Evolutionary conservation across 2,329 filamentous ascomycete species (phyloP).

Genomic region (Ceratocystis diversiconidia): DNA sequence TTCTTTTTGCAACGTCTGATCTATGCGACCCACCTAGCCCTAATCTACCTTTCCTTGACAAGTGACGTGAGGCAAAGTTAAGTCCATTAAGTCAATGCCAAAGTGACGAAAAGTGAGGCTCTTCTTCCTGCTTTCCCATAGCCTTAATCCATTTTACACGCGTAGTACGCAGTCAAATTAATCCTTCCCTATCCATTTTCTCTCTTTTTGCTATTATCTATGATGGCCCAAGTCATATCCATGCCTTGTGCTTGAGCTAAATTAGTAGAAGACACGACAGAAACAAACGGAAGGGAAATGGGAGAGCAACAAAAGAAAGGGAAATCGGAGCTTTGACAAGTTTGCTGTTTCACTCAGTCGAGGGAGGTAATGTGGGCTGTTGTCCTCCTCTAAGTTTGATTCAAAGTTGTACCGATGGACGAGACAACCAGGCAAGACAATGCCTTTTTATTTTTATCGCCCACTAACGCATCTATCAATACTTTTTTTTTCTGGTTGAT

Average conservation of each 20-base stretch:
- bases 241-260: not conserved
- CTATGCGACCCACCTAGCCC: not conserved
- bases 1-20: not conserved
- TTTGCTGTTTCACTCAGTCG: constrained; percentile 1
- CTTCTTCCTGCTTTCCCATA: not conserved
- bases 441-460: not conserved
- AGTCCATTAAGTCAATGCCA: not conserved
- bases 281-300: not conserved
- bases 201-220: not conserved
- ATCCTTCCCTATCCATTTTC: not conserved
- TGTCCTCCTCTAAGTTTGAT: not conserved
- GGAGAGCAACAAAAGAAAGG: not conserved
- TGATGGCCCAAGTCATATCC: no score
- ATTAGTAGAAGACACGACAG: not conserved
- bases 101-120: not conserved
- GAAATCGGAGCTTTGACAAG: not conserved
- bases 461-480: not conserved
- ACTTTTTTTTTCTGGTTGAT: not conserved
- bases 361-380: not conserved
- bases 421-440: constrained; percentile 1
- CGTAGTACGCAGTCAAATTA: not conserved
- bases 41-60: not conserved
- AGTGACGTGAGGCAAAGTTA: not conserved
- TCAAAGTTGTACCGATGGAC: not conserved
- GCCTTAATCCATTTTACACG: not conserved